phyloP scores from a whole-genome alignment of 768 basidiomycete species.

The Dendrothele bispora region DNA sequence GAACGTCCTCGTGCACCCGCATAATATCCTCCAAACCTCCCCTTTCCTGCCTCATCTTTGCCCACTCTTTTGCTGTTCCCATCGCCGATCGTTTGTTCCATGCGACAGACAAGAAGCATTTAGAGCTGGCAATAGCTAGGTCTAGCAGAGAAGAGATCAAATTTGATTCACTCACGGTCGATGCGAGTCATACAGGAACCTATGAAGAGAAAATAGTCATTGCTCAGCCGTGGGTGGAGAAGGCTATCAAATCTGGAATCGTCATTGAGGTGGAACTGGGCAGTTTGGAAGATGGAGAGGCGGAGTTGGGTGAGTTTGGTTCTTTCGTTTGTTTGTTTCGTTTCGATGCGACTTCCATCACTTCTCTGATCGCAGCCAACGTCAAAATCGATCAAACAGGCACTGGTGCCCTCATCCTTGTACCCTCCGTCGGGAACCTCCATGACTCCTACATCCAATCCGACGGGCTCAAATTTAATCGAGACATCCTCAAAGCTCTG shows the following conservation, averaged over 20 bases:
- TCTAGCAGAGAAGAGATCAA: constrained; percentile 43
- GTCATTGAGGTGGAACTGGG: constrained; percentile 49
- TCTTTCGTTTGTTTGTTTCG: too few relatives aligned
- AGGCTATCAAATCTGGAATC: constrained; percentile 37
- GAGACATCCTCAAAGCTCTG: constrained; percentile 40
- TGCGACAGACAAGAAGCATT: constrained; percentile 44
- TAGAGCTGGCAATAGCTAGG: constrained; percentile 44
- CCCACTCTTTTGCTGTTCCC: constrained; percentile 45
- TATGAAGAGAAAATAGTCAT: constrained; percentile 48
- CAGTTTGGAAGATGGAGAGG: constrained; percentile 48
- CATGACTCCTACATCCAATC: constrained; percentile 46
- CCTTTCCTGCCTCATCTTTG: constrained; percentile 44
- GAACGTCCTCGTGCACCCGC: constrained; percentile 46
- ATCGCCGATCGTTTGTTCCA: constrained; percentile 50
- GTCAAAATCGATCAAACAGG: too few relatives aligned
- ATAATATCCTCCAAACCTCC: constrained; percentile 44
- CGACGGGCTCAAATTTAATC: constrained; percentile 38
- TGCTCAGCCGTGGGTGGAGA: constrained; percentile 44
- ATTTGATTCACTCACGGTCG: constrained; percentile 53
- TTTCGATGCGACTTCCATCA: too few relatives aligned
- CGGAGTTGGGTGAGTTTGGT: constrained; percentile 46
- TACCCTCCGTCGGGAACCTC: constrained; percentile 48
- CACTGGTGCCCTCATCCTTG: constrained; percentile 43
- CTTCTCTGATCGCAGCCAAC: too few relatives aligned
- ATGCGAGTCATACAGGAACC: constrained; percentile 49